Evolutionary conservation across 2,329 filamentous ascomycete genomes (phyloP).

Genomic region (Penicillium fuscoglaucum): DNA sequence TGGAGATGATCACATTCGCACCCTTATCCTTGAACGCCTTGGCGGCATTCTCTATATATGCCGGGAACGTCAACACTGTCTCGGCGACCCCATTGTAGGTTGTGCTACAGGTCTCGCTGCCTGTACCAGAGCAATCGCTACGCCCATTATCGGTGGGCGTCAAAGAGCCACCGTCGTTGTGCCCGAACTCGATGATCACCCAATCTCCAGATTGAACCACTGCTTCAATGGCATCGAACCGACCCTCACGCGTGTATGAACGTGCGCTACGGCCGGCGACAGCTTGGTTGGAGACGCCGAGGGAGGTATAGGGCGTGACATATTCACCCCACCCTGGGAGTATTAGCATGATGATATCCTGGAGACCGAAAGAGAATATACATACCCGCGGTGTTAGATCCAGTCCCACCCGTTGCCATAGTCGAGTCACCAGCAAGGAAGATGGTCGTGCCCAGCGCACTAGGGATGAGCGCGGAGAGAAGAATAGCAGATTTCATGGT

Average conservation of each 20-base stretch:
- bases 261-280: conserved; percentile 66
- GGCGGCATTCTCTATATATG: conserved; percentile 61
- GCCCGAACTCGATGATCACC: conserved; percentile 70
- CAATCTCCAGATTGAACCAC: conserved; percentile 60
- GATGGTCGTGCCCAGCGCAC: conserved; percentile 28
- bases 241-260: conserved; percentile 65
- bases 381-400: conserved; percentile 28
- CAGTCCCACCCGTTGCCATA: conserved; percentile 31
- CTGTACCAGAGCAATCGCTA: conserved; percentile 58
- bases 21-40: conserved; percentile 57
- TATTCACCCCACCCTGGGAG: conserved; percentile 62
- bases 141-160: conserved; percentile 60
- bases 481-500: conserved; percentile 26
- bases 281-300: conserved; percentile 62
- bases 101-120: conserved; percentile 55
- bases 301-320: conserved; percentile 53
- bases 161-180: conserved; percentile 67
- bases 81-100: conserved; percentile 54
- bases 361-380: neutral
- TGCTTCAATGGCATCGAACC: conserved; percentile 59
- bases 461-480: conserved; percentile 24
- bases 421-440: conserved; percentile 40
- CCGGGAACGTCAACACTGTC: conserved; percentile 61
- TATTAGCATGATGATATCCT: neutral
- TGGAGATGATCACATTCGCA: conserved; percentile 60